Conservation (phyloP, 2,329 filamentous ascomycete genomes). For the Seiridium unicorne region DNA sequence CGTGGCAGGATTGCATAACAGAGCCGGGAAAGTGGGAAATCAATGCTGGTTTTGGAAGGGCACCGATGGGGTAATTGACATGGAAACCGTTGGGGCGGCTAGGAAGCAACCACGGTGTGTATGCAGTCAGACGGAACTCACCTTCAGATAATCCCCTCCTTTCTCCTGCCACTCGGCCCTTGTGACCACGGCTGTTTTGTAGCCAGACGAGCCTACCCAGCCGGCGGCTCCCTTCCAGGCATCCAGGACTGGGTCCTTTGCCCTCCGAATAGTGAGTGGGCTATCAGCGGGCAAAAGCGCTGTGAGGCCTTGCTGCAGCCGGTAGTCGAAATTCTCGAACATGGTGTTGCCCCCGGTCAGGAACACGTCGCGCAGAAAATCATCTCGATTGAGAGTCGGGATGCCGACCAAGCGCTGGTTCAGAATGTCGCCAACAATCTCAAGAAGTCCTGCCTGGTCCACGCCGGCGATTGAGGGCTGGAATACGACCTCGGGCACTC, state of each 20-base stretch:
- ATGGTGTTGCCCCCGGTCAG: conserved; percentile 90
- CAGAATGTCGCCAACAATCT: conserved; percentile 88
- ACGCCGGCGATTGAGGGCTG: conserved; percentile 88
- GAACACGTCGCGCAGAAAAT: conserved; percentile 83
- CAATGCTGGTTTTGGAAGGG: background rate
- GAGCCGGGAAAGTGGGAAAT: background rate
- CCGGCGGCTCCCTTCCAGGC: conserved; percentile 90
- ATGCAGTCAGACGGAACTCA: conserved; percentile 29
- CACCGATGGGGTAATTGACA: background rate
- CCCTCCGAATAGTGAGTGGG: conserved; percentile 68
- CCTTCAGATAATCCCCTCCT: conserved; percentile 91
- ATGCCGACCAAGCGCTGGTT: conserved; percentile 70
- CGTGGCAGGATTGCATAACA: background rate
- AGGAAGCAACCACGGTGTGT: background rate
- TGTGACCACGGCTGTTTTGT: conserved; percentile 67
- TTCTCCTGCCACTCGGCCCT: conserved; percentile 88
- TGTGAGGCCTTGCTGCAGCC: conserved; percentile 70
- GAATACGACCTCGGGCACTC: conserved; percentile 90
- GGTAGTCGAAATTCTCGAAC: conserved; percentile 83
- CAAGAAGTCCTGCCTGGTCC: conserved; percentile 89
- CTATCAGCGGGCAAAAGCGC: conserved; percentile 69
- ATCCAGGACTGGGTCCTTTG: conserved; percentile 76
- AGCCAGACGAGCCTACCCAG: conserved; percentile 68
- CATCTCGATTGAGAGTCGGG: conserved; percentile 52
- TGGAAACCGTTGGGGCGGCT: background rate